Conservation (phyloP, 2,329 filamentous ascomycete species). For the Aspergillus neotritici region DNA sequence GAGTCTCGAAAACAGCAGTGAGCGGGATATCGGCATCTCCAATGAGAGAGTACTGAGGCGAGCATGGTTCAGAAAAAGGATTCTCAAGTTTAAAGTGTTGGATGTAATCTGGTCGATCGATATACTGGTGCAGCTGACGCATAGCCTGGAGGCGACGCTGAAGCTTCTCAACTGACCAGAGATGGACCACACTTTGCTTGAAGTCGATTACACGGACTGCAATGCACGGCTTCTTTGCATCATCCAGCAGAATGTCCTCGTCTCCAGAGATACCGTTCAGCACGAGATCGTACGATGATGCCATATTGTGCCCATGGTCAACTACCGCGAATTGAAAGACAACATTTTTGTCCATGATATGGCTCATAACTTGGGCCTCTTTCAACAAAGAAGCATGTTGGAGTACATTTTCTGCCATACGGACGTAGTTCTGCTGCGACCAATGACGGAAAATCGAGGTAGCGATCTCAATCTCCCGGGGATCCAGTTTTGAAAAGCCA, state of each 20-base stretch:
- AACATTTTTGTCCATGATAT: slow-evolving; percentile 86
- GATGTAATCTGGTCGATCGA: slow-evolving; percentile 89
- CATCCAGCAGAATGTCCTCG: slow-evolving; percentile 75
- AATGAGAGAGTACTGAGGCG: slow-evolving; percentile 86
- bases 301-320: slow-evolving; percentile 78
- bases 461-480: slow-evolving; percentile 66
- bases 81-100: slow-evolving; percentile 90
- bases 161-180: slow-evolving; percentile 94
- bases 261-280: slow-evolving; percentile 84
- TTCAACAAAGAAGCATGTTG: slow-evolving; percentile 84
- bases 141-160: slow-evolving; percentile 81
- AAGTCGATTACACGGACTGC: slow-evolving; percentile 88
- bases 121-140: slow-evolving; percentile 95
- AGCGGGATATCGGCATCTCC: slow-evolving; percentile 91
- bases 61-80: slow-evolving; percentile 83
- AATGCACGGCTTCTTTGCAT: slow-evolving; percentile 80
- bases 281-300: slow-evolving; percentile 94
- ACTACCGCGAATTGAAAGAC: slow-evolving; percentile 93
- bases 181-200: slow-evolving; percentile 73
- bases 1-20: slow-evolving; percentile 85
- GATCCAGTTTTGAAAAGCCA: slow-evolving; percentile 53
- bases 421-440: slow-evolving; percentile 79
- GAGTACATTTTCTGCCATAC: slow-evolving; percentile 86
- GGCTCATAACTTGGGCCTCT: slow-evolving; percentile 96
- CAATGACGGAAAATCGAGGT: slow-evolving; percentile 65